These are phyloP conservation scores for Vigna radiata DNA, from an alignment of 306 rosid genomes.

Conservation along the genomic window DNA sequence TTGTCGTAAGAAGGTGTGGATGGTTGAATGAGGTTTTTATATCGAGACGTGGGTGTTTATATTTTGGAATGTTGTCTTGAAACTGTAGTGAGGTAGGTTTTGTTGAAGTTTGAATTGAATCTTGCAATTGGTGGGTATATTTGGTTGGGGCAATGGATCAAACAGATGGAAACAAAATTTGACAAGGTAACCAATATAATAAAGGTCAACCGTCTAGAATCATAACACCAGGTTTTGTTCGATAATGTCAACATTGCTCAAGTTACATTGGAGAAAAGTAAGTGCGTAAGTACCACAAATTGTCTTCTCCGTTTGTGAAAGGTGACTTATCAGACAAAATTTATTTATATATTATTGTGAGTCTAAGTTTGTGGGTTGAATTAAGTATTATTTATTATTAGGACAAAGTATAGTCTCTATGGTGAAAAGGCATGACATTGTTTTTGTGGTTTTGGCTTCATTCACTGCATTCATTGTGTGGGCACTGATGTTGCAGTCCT, in stretches of 20 bases:
- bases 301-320: background rate
- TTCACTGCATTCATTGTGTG: conserved; percentile 8
- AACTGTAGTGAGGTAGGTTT: conserved; percentile 1
- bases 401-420: too few species aligned
- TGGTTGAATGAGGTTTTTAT: background rate
- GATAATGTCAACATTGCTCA: conserved; percentile 13
- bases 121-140: background rate
- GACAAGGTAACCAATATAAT: background rate
- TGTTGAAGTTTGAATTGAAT: conserved; percentile 26
- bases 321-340: background rate
- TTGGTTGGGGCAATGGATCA: conserved; percentile 20
- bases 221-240: conserved; percentile 15
- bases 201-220: conserved; percentile 50
- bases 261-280: background rate
- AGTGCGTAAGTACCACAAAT: background rate
- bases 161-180: conserved; percentile 40
- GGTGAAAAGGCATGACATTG: background rate
- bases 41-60: too few species aligned
- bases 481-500: background rate
- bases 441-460: background rate
- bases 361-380: too few species aligned
- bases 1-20: background rate
- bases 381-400: too few species aligned
- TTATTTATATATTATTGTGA: background rate
- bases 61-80: conserved; percentile 29